These are phyloP conservation scores for Pichia californica DNA, from an alignment of 805 yeast species.

Conservation along the genomic window DNA sequence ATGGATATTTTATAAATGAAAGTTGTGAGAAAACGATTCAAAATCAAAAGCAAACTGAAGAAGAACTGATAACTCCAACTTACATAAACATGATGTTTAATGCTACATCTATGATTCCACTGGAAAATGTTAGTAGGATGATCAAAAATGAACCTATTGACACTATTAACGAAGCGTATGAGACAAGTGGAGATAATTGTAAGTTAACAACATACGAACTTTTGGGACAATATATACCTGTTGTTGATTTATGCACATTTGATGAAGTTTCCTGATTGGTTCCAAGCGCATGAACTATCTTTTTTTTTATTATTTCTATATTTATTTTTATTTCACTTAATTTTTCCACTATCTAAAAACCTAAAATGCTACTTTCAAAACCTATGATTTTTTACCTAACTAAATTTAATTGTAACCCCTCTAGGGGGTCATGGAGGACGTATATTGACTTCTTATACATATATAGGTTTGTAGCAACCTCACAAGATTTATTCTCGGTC, in stretches of 20 bases:
- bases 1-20: background rate
- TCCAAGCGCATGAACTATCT: too few species aligned
- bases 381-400: too few species aligned
- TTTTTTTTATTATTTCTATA: too few species aligned
- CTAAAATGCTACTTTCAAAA: too few species aligned
- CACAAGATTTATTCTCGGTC: too few species aligned
- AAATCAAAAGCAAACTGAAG: background rate
- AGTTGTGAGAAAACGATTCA: background rate
- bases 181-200: background rate
- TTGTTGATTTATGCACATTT: background rate
- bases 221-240: background rate
- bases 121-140: background rate
- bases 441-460: too few species aligned
- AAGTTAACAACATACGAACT: background rate
- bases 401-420: too few species aligned
- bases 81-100: slow-evolving; percentile 5
- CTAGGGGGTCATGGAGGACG: too few species aligned
- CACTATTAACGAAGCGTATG: background rate
- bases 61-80: slow-evolving; percentile 6
- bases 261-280: too few species aligned
- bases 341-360: too few species aligned
- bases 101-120: slow-evolving; percentile 2
- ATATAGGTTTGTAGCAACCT: too few species aligned
- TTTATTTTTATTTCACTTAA: too few species aligned
- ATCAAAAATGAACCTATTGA: slow-evolving; percentile 1